Evolutionary conservation across 768 basidiomycete species (phyloP).

Genomic region (Pisolithus orientalis): DNA sequence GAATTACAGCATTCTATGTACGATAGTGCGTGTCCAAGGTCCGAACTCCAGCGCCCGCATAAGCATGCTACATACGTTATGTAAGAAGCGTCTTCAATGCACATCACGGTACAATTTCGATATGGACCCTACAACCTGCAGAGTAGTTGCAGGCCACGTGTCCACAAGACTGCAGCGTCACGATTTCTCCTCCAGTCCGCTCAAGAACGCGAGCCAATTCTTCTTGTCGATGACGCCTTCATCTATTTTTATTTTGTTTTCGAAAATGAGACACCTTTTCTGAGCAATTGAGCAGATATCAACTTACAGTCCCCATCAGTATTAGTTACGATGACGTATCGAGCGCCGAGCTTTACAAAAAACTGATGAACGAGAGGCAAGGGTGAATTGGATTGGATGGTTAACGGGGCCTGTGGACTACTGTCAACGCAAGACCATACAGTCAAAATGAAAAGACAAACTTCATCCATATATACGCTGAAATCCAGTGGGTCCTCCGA

Average conservation of each 20-base stretch:
- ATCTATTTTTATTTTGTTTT: conserved; percentile 37
- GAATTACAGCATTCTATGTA: too few species aligned
- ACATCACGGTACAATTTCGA: too few species aligned
- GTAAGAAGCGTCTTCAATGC: too few species aligned
- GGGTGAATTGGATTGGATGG: conserved; percentile 77
- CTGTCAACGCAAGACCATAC: background rate
- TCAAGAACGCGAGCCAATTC: conserved; percentile 84
- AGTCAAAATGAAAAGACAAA: conserved; percentile 22
- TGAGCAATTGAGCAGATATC: background rate
- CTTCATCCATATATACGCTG: conserved; percentile 87
- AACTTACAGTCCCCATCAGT: conserved; percentile 72
- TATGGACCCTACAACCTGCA: too few species aligned
- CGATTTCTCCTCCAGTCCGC: conserved; percentile 59
- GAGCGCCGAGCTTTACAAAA: conserved; percentile 89
- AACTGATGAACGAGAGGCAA: conserved; percentile 90
- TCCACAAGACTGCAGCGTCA: background rate
- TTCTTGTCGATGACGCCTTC: conserved; percentile 94
- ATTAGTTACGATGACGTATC: conserved; percentile 84
- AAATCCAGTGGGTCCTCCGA: conserved; percentile 66
- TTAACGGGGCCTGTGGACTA: conserved; percentile 68
- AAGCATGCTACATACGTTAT: too few species aligned
- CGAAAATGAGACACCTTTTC: background rate
- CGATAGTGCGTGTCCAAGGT: too few species aligned
- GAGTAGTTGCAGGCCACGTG: too few species aligned
- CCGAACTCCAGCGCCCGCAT: too few species aligned